Conservation (phyloP, 352 stramenopile species). For the Globisporangium ultimum region DNA sequence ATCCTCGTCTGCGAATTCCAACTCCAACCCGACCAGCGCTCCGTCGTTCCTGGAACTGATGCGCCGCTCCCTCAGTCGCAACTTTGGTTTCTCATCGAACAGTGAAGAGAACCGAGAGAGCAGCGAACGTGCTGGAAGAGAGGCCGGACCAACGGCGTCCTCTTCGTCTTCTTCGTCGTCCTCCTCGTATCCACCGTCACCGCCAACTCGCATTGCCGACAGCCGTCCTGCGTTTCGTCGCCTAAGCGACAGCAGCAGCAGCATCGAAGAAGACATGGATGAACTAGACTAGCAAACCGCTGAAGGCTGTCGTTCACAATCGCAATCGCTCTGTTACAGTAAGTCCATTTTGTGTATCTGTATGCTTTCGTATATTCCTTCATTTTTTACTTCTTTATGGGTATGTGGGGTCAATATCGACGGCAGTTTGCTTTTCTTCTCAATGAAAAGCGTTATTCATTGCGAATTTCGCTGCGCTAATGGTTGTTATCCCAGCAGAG, state of each 20-base stretch:
- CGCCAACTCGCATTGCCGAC: slow-evolving; percentile 3
- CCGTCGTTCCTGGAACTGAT: slow-evolving; percentile 49
- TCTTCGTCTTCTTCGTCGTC: slow-evolving; percentile 35
- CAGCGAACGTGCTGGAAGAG: slow-evolving; percentile 5
- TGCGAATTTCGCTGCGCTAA: no score
- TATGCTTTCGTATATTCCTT: no score
- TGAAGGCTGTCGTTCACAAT: no score
- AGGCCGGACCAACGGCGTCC: slow-evolving; percentile 20
- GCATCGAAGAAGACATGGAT: slow-evolving; percentile 61
- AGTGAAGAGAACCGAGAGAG: slow-evolving; percentile 3
- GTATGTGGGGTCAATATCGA: no score
- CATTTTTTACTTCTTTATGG: no score
- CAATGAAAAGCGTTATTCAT: no score
- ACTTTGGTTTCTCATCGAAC: slow-evolving; percentile 19
- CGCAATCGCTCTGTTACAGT: no score
- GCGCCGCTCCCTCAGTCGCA: slow-evolving; percentile 36
- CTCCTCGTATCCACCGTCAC: slow-evolving; percentile 17
- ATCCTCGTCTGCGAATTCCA: neutral
- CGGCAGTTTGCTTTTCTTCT: no score
- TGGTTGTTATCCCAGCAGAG: no score
- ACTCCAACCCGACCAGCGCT: slow-evolving; percentile 7
- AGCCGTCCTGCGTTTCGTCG: no score
- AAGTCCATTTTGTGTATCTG: no score
- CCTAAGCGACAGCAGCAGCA: slow-evolving; percentile 26
- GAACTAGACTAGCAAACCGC: slow-evolving; percentile 40